Conservation (phyloP, 2,329 filamentous ascomycete genomes). For the Colletotrichum gigasporum region DNA sequence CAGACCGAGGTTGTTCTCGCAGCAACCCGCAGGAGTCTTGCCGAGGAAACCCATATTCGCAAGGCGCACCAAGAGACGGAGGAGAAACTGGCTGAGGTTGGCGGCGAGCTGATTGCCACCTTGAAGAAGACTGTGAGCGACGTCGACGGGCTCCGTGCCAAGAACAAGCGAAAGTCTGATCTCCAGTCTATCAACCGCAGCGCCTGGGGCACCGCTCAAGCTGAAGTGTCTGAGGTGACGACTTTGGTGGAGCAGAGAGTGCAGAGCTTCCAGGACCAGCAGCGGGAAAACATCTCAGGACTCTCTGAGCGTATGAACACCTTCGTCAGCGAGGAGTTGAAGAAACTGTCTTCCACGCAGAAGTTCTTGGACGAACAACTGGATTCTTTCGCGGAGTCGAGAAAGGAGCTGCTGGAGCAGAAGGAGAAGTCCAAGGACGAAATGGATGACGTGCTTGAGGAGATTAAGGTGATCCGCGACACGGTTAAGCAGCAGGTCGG, state of each 20-base stretch:
- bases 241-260: slow-evolving; percentile 80
- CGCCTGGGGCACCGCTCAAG: slow-evolving; percentile 81
- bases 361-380: slow-evolving; percentile 76
- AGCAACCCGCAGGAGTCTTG: slow-evolving; percentile 78
- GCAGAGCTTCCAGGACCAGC: slow-evolving; percentile 75
- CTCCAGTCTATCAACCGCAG: slow-evolving; percentile 82
- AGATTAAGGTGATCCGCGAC: slow-evolving; percentile 89
- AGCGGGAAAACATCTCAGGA: slow-evolving; percentile 73
- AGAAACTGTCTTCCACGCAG: slow-evolving; percentile 76
- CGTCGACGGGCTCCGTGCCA: slow-evolving; percentile 83
- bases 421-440: slow-evolving; percentile 78
- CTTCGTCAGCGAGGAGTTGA: slow-evolving; percentile 81
- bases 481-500: slow-evolving; percentile 88
- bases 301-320: slow-evolving; percentile 77
- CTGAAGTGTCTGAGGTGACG: slow-evolving; percentile 80
- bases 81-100: slow-evolving; percentile 76
- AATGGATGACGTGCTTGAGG: slow-evolving; percentile 90
- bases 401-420: slow-evolving; percentile 73
- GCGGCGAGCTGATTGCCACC: slow-evolving; percentile 79
- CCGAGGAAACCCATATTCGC: slow-evolving; percentile 81
- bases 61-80: slow-evolving; percentile 91
- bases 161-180: slow-evolving; percentile 86
- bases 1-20: slow-evolving; percentile 87
- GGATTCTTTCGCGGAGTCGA: slow-evolving; percentile 72
- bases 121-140: slow-evolving; percentile 82